Base-by-base conservation (phyloP, 2,329 filamentous ascomycete genomes). In the Neoarthrinium moseri region DNA sequence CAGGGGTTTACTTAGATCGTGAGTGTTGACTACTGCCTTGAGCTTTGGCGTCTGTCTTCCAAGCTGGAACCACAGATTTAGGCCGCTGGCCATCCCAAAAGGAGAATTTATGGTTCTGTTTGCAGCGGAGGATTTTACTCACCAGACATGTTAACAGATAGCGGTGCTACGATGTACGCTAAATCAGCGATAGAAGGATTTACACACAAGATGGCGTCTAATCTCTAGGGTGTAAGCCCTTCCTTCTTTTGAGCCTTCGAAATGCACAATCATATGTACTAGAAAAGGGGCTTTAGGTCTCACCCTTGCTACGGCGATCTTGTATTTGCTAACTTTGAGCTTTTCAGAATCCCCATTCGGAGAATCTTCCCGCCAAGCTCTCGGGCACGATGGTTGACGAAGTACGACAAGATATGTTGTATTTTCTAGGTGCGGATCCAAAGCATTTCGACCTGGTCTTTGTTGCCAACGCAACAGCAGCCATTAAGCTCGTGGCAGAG, bases 391-490 rank as follows among this genome's bases (percentile, higher is more conserved):
- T 76, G 47, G 75, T 86, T 26, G 78, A 85, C 51, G 68, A 72
- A 20, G 69, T 82, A 6, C 71, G 81, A 12, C 66, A 71, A 46
- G 72, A 74, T 46, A 69, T 79, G 15, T 70, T 85, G 11, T 59
- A 62, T 4, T 83, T 84, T 60, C 75, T 85, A 49, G 76, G 77
- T 34, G 81, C 81, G 15, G 72, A 78, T 52, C 74, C 80, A 2
- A 67, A 70, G 29, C 69, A 83, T 42, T 85, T 79, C 55, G 80
- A 84, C 53, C 68, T 85, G 10, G 69, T 96, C 1, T 97, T 97
- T 62, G 89, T 95, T 21, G 84, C 90, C 27, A 97, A 97, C 65
- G 88, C 92, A 17, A 97, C 92, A 0, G 90, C 91, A 3, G 91
- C 84, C 6, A 86, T 96, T 57, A 97, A 96, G 66, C 70, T 96